These are phyloP conservation scores for Apocynum venetum DNA, from an alignment of 257 asterid species.

Conservation along the genomic window DNA sequence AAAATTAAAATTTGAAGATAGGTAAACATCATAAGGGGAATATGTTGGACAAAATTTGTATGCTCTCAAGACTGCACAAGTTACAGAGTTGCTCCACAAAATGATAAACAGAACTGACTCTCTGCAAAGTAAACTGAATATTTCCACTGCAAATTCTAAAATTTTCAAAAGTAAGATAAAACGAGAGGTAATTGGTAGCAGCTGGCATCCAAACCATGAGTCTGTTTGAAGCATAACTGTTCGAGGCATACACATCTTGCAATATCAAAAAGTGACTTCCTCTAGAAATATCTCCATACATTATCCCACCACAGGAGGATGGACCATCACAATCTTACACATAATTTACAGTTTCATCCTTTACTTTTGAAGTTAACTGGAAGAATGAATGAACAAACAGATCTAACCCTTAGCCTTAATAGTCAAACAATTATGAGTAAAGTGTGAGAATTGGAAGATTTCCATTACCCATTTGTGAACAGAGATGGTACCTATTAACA, in stretches of 20 bases:
- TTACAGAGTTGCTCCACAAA: not conserved
- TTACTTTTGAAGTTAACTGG: not conserved
- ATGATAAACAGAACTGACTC: not conserved
- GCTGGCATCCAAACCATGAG: not conserved
- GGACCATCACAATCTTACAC: not conserved
- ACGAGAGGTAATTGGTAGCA: not conserved
- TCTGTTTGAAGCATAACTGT: not conserved
- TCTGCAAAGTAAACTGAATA: not conserved
- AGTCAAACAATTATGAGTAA: not conserved
- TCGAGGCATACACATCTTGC: not conserved
- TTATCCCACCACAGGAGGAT: not conserved
- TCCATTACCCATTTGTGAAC: not conserved
- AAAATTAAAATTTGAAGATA: not conserved
- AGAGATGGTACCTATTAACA: not conserved
- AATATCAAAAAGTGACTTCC: not conserved
- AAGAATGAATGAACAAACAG: not conserved
- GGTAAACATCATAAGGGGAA: not conserved
- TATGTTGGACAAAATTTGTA: not conserved
- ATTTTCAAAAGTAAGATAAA: not conserved
- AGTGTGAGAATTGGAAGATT: not conserved
- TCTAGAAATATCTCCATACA: not conserved
- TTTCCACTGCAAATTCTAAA: not conserved
- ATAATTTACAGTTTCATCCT: not conserved
- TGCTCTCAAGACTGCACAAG: not conserved
- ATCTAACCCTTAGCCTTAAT: not conserved